A percentile compares a stretch with the other conserved stretches of the same genome.
Conservation (phyloP, 164 flowering plant genomes). For the Tetracentron sinense region DNA sequence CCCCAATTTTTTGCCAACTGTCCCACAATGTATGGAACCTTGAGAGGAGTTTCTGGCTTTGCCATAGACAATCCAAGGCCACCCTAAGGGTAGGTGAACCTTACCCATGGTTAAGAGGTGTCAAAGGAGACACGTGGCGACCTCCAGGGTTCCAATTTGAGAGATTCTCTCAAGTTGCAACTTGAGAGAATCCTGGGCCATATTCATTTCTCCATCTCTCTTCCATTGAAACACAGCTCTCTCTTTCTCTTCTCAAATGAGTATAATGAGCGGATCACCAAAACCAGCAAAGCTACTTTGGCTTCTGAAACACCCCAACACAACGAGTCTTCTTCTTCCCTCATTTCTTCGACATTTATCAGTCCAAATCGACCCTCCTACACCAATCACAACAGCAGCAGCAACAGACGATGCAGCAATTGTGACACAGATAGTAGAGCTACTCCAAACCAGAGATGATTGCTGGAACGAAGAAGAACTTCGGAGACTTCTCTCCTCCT, state of each 20-base stretch:
- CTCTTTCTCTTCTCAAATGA: not conserved
- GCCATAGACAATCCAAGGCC: too few species aligned
- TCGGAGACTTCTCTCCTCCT: constrained; percentile 29
- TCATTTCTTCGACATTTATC: constrained; percentile 8
- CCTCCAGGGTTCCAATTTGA: too few species aligned
- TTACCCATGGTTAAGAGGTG: too few species aligned
- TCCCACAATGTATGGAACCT: too few species aligned
- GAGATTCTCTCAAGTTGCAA: too few species aligned
- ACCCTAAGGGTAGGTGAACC: too few species aligned
- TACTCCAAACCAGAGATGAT: constrained; percentile 28
- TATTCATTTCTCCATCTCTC: too few species aligned
- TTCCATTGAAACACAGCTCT: not conserved
- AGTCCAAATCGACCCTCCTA: not conserved
- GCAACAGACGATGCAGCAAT: not conserved
- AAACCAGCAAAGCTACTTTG: constrained; percentile 1
- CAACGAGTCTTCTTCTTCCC: too few species aligned
- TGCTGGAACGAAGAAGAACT: constrained; percentile 34
- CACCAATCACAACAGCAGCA: not conserved
- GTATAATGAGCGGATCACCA: not conserved
- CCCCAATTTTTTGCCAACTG: too few species aligned
- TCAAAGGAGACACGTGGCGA: too few species aligned
- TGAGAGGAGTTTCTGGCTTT: too few species aligned
- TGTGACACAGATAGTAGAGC: constrained; percentile 21
- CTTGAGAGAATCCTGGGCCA: too few species aligned
- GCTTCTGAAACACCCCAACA: not conserved